Conservation (phyloP, 1,139 yeast genomes). For the Sugiyamaella sp. region DNA sequence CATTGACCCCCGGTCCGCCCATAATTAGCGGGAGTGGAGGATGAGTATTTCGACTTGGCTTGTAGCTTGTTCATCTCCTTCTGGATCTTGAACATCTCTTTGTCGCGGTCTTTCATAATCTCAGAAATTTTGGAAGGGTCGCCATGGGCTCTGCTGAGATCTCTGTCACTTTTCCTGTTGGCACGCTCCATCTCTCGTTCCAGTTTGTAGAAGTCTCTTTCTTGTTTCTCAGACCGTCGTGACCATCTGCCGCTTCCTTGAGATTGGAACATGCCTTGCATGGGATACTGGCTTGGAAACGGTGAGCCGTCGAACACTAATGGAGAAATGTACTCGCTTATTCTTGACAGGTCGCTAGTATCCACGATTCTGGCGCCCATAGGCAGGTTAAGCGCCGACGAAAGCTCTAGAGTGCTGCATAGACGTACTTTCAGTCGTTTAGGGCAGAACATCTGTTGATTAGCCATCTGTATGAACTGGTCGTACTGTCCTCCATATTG, state of each 20-base stretch:
- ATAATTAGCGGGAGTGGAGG: no score
- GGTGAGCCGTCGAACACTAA: constrained; percentile 7
- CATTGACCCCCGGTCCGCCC: no score
- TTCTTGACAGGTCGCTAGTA: neutral
- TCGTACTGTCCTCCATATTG: neutral
- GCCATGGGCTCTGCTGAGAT: constrained; percentile 3
- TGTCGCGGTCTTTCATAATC: constrained; percentile 11
- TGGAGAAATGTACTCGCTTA: constrained; percentile 10
- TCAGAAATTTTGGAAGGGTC: no score
- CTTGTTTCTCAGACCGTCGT: neutral
- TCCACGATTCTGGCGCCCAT: neutral
- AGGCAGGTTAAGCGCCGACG: neutral
- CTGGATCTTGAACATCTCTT: constrained; percentile 7
- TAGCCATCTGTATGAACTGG: constrained; percentile 1
- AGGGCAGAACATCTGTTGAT: constrained; percentile 9
- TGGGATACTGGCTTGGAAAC: neutral
- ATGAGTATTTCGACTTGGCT: no score
- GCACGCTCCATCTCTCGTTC: constrained; percentile 2
- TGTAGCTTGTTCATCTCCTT: constrained; percentile 7
- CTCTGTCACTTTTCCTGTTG: constrained; percentile 6
- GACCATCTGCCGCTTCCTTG: neutral
- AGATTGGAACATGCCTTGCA: no score
- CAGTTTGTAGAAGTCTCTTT: constrained; percentile 6
- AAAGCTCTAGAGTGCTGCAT: constrained; percentile 6
- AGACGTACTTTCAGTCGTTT: constrained; percentile 4